Evolutionary conservation across 768 basidiomycete species (phyloP), one percentile per base, ranked within the genome.

Genomic region (Pleurotus cornucopiae): DNA sequence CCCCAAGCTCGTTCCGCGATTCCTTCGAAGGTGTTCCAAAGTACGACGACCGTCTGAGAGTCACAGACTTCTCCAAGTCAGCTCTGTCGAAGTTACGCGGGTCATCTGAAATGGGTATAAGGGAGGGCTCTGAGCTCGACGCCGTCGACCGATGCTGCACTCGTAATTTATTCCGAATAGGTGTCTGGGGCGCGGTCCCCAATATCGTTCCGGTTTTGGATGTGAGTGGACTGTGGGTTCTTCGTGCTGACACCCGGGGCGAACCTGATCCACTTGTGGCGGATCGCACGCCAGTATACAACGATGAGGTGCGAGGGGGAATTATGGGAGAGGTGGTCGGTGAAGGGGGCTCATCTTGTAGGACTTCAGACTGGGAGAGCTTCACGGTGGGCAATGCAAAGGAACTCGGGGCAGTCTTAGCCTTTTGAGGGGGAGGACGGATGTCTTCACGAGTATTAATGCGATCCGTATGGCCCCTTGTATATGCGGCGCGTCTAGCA

Each of bases 81-180:
- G 37, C 49, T 56, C 44, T 69, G 80, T 76, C 67, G 84, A 85
- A 69, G 41, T 71, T 61, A 61, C 74, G 78, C 11, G 66, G 63
- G 38, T 83, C 85, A 56, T 83, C 81, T 38, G 73, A 73, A 26
- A 64, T 69, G 20, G 84, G 76, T 49, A 91, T 67, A 45, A 92
- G 75, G 4, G 89, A 91, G n/a, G 90, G 90, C 69, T 92, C 90
- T 48, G 90, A 92, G 58, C 79, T 87, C 47, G 87, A 91, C 46
- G 89, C 88, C 4, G 80, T 82, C 38, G 86, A 84, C 39, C 84
- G 84, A 63, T 85, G 86, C 56, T 86, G 78, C n/a, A 82, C 80
- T 6, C 82, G 80, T 46, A 89, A 62, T 21, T 67, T 55, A 56
- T 74, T 68, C 59, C 69, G 67, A 26, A 66, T 46, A 12, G 57